Base-by-base conservation (phyloP, 2,329 filamentous ascomycete genomes). In the Cryphonectria carpinicola region DNA sequence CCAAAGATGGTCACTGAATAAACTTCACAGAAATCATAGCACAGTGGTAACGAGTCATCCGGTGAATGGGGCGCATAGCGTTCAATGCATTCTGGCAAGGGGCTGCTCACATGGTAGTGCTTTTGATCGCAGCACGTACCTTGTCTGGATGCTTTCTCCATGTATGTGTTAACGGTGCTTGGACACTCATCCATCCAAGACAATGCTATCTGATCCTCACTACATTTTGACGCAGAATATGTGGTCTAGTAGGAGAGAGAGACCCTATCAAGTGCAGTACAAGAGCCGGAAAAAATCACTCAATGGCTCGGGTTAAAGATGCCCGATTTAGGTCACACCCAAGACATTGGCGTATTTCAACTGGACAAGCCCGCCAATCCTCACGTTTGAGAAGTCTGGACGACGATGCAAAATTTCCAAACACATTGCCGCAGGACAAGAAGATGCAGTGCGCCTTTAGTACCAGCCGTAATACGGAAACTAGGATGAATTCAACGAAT, bases 341-440 rank as follows among this genome's bases (percentile, higher is more conserved):
- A 49, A 56, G 62, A 41, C 52, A 41, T 49, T 49, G 58, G 35
- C 32, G 52, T 60, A 32, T 43, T 56, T 56, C 62, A 39, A 39
- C 35, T 4, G 28, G n/a, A 32, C 25, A 66, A 41, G 62, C 67
- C 58, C 62, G 22, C 67, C 67, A 69, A 69, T 69, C 62, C 64
- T 56, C n/a, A 49, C 1, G 52, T 8, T 22, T 11, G 62, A 13
- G 17, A 25, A 37, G 19, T 28, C 25, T 60, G 28, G 13, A 58
- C 54, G 25, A 19, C 14, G 25, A 19, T 8, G 25, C 28, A 8
- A 32, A 58, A 6, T 32, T 58, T 35, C 35, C 54, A 14, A 58
- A 35, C 54, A 58, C 14, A 58, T 58, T 19, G 54, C 28, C 54
- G 54, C 54, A 58, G 25, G 54, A 17, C 54, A 19, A 11, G 4